Evolutionary conservation across 2,329 filamentous ascomycete genomes (phyloP).

Genomic region (Thelonectria blattea): DNA sequence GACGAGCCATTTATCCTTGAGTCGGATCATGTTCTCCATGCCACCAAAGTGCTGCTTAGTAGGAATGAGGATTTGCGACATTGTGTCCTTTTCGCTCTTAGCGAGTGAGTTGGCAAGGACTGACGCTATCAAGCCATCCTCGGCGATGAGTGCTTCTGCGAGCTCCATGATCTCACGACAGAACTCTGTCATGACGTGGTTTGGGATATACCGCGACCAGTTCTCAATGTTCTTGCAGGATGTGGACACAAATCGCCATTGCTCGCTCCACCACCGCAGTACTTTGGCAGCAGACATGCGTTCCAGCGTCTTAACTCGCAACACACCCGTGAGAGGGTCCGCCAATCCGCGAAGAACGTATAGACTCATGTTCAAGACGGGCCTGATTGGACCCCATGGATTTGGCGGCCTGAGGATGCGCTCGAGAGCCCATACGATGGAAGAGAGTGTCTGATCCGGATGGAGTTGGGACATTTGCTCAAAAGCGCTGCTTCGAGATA

Average conservation of each 20-base stretch:
- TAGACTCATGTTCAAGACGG: conserved; percentile 62
- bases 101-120: conserved; percentile 56
- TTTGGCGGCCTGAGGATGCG: conserved; percentile 43
- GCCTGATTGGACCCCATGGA: conserved; percentile 64
- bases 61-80: conserved; percentile 48
- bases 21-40: conserved; percentile 86
- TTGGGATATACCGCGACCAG: conserved; percentile 82
- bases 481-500: conserved; percentile 49
- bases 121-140: conserved; percentile 82
- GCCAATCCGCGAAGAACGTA: conserved; percentile 64
- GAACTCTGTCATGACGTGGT: conserved; percentile 84
- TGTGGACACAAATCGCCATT: conserved; percentile 82
- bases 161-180: conserved; percentile 96
- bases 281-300: conserved; percentile 69
- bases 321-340: conserved; percentile 61
- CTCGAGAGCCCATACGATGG: conserved; percentile 52
- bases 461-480: conserved; percentile 49
- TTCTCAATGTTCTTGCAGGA: conserved; percentile 83
- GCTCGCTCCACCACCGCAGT: conserved; percentile 79
- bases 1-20: conserved; percentile 87
- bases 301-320: conserved; percentile 62
- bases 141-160: conserved; percentile 81
- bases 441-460: conserved; percentile 48
- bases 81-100: conserved; percentile 46
- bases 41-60: conserved; percentile 61